Base-by-base conservation (phyloP, 257 asterid species). In the Penstemon eatonii region DNA sequence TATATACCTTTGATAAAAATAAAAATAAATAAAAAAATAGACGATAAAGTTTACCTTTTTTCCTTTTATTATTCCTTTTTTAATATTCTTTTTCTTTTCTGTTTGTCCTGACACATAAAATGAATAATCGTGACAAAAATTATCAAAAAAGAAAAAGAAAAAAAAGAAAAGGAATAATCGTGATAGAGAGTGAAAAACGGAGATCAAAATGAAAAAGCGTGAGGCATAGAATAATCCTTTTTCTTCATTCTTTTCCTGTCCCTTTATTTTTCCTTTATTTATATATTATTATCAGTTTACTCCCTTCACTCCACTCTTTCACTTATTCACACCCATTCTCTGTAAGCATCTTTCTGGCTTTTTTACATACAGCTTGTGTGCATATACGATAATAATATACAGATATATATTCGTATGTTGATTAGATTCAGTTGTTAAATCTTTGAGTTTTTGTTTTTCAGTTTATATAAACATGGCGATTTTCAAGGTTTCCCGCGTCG, bases 401-500 rank as follows among this genome's bases (percentile, higher is more conserved):
- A 15, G 49, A 4, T 38, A 8, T 68, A 36, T 57, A 13, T 51
- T 41, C 42, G 18, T 39, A 4, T 45, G 4, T 33, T 37, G 18
- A 25, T 5, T 56, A 52, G 47, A 15, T 39, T 70, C 43, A 50
- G 36, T 44, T 79, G 12, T 60, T 81, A 61, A 43, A 46, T 43
- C 44, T 36, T 70, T 18, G 63, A 44, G 56, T 43, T 57, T 64
- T 44, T 59, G 44, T 56, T 56, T 70, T 58, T 40, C 77, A 71
- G 50, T 67, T 57, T 41, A 68, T 58, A n/a, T 18, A 58, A 78
- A 70, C 59, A 93, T 93, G 96, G 90, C 58, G 82, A 60, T 73
- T 67, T 93, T 93, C 80, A 83, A 62, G 75, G 92, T 88, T 77
- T 18, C 78, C 44, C 88, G 86, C 52, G 83, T 93, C 12, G 81